phyloP scores from a whole-genome alignment of 2,329 filamentous ascomycete species.

The Fusarium bulbicola region DNA sequence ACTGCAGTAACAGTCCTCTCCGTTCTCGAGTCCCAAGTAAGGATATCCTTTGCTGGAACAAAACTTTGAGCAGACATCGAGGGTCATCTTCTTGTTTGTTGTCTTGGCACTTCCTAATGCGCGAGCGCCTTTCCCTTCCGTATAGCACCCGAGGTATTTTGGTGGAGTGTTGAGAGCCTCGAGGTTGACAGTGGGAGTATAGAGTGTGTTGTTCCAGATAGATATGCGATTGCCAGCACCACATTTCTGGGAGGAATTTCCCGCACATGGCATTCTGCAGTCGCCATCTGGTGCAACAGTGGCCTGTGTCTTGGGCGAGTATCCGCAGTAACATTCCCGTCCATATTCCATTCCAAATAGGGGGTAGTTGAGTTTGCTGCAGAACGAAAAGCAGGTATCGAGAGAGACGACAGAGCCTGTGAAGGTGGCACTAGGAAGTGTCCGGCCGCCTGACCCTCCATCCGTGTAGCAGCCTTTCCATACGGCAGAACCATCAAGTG shows the following conservation, averaged over 20 bases:
- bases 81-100: constrained; percentile 22
- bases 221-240: constrained; percentile 34
- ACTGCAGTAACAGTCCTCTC: constrained; percentile 33
- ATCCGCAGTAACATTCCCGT: constrained; percentile 35
- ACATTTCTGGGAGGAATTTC: constrained; percentile 26
- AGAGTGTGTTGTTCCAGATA: constrained; percentile 33
- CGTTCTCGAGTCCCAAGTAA: constrained; percentile 31
- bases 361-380: constrained; percentile 34
- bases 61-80: constrained; percentile 23
- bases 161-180: background rate
- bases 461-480: constrained; percentile 37
- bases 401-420: constrained; percentile 31
- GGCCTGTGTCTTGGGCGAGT: constrained; percentile 23
- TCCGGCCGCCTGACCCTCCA: constrained; percentile 33
- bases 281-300: constrained; percentile 29
- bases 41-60: constrained; percentile 23
- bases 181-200: background rate
- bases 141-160: constrained; percentile 32
- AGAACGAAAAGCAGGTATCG: constrained; percentile 33
- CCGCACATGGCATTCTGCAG: constrained; percentile 32
- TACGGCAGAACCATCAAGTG: constrained; percentile 20
- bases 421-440: constrained; percentile 27
- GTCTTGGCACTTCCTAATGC: constrained; percentile 23
- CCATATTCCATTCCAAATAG: constrained; percentile 39
- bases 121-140: constrained; percentile 11